Percentiles rank a stretch among this genome's conserved stretches.
Evolutionary conservation across 345 rosid genomes (phyloP).

Genomic region (Ricinus communis): DNA sequence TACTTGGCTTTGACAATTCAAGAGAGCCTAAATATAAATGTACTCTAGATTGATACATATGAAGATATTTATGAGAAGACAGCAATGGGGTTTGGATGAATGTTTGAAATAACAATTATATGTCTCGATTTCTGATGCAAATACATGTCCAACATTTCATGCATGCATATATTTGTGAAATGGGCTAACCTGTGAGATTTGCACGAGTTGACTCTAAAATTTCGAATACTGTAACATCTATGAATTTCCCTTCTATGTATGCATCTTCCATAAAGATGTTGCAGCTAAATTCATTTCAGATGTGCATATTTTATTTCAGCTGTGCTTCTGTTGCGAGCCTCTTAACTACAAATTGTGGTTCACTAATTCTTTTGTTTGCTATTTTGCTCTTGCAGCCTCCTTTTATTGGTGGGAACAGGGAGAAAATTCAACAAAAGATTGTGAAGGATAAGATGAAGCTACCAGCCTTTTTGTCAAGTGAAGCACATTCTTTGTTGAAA

Average conservation of each 20-base stretch:
- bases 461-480: slow-evolving; percentile 63
- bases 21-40: too few species aligned
- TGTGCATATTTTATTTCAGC: not conserved
- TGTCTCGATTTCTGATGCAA: too few species aligned
- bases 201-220: too few species aligned
- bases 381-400: slow-evolving; percentile 64
- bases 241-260: not conserved
- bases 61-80: too few species aligned
- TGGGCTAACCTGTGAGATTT: too few species aligned
- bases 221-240: not conserved
- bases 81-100: too few species aligned
- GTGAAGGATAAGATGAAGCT: slow-evolving; percentile 81
- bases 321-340: not conserved
- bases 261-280: not conserved
- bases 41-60: too few species aligned
- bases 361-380: slow-evolving; percentile 1
- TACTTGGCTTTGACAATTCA: too few species aligned
- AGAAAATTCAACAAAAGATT: slow-evolving; percentile 72
- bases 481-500: slow-evolving; percentile 79
- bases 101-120: too few species aligned
- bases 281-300: not conserved
- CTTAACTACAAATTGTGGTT: too few species aligned
- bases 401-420: slow-evolving; percentile 57
- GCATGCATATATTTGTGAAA: too few species aligned
- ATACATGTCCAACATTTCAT: too few species aligned